Percentiles rank a stretch among this genome's conserved stretches.
Evolutionary conservation across 2,329 filamentous ascomycete genomes (phyloP).

Genomic region (Diplodia intermedia): DNA sequence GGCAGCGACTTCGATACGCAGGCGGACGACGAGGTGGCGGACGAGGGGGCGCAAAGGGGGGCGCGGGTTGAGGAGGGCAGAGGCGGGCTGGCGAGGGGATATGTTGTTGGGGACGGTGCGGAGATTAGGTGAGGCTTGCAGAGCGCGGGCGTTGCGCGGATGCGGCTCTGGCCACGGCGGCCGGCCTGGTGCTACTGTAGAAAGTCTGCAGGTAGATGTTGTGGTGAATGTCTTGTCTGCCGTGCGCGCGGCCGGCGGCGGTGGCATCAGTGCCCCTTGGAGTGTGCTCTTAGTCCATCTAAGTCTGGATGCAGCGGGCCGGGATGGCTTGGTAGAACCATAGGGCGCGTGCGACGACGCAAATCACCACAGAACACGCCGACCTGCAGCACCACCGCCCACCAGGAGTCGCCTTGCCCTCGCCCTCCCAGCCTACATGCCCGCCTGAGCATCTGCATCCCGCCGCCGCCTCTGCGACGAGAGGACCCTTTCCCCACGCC

Average conservation of each 20-base stretch:
- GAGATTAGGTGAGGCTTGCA: slow-evolving; percentile 34
- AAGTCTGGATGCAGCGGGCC: slow-evolving; percentile 18
- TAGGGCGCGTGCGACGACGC: slow-evolving; percentile 27
- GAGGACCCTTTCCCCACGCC: slow-evolving; percentile 5
- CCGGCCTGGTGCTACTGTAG: not conserved
- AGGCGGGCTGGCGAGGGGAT: slow-evolving; percentile 86
- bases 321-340: slow-evolving; percentile 10
- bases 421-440: slow-evolving; percentile 21
- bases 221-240: slow-evolving; percentile 17
- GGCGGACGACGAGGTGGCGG: slow-evolving; percentile 65
- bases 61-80: slow-evolving; percentile 83
- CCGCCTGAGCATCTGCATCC: slow-evolving; percentile 7
- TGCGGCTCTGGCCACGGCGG: slow-evolving; percentile 1
- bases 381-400: slow-evolving; percentile 24
- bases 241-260: not conserved
- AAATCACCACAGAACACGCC: slow-evolving; percentile 20
- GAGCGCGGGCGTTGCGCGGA: not conserved
- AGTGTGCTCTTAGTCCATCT: not conserved
- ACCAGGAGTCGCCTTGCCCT: slow-evolving; percentile 15
- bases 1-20: slow-evolving; percentile 79
- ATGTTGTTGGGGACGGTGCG: slow-evolving; percentile 70
- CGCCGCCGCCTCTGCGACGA: slow-evolving; percentile 21
- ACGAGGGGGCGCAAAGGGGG: slow-evolving; percentile 59
- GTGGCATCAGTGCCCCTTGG: not conserved
- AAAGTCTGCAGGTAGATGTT: slow-evolving; percentile 18